Base-by-base conservation (phyloP, 176 grass and related monocot genomes). In the Puccinellia tenuiflora region DNA sequence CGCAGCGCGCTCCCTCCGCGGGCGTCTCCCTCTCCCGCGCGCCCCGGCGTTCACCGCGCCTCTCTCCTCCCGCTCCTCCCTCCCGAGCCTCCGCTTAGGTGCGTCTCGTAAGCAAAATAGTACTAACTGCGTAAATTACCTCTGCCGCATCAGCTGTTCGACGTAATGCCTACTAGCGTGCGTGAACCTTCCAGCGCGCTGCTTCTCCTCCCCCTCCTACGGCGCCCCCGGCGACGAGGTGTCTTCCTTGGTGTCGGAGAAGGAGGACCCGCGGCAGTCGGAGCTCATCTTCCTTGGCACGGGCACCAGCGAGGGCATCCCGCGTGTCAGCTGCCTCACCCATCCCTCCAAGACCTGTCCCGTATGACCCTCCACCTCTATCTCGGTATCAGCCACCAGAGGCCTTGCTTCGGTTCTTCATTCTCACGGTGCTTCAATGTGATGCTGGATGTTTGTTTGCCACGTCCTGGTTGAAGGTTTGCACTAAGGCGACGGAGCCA, bases 261-360 rank as follows among this genome's bases (percentile, higher is more conserved):
- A 66, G 9, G 76, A 46, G 40, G 43, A 66, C 11, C 25, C 51
- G 59, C 20, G 8, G 77, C 30, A 85, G 46, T 96, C 96, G 9
- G 93, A 99, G 85, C 85, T 99, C 64, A 96, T 96, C 70, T 99
- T 99, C 88, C 62, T 99, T 40, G 96, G 96, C 78, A 99, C 96
- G 17, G 96, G 96, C 64, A 99, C 91, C 51, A 96, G 93, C 43
- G 93, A 92, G 87, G 96, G 96, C 68, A 92, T 99, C 73, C 93
- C 93, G 17, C 80, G 91, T 12, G 89, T 99, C 84, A 99, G 96
- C 85, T 99, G 96, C 85, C 89, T 99, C 74, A 99, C 91, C 6
- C 61, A 94, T 8, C 86, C 83, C 72, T 87, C 83, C 59, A 89
- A 93, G 77, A 89, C 73, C 38, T 99, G 96, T 79, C 48, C 85